Base-by-base conservation (phyloP, 2,329 filamentous ascomycete species). In the Macrophomina phaseolina region DNA sequence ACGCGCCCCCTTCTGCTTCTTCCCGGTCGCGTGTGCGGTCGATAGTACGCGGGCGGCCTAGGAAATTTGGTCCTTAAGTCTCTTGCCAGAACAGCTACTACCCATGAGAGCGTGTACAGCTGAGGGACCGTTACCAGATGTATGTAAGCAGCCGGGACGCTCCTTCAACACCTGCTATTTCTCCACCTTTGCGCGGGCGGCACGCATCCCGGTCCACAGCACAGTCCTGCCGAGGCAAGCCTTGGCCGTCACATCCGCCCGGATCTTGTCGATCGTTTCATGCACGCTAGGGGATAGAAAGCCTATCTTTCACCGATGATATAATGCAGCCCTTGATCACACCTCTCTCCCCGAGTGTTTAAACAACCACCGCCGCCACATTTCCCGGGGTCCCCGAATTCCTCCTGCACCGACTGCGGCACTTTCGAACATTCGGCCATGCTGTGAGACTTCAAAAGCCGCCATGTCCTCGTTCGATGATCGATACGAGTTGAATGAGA, bases 181-280 rank as follows among this genome's bases (percentile, higher is more conserved):
- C 36, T 23, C 23, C 23, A 23, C 38, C 38, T 28, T 12, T 30
- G 48, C 28, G 48, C 48, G 28, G 7, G 48, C 48, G 23, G 48
- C 48, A 18, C 18, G 32, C 14, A n/a, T n/a, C 30, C 51, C 8
- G 30, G 51, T 18, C 51, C 30, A 36, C 51, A 48, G 48, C 4
- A 18, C 23, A 11, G 16, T 51, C 23, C 28, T 18, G 42, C 30
- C 46, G 28, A 8, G 8, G 30, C 56, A 18, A 9, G 34, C 42
- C 56, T 28, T 16, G 42, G 40, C 28, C 9, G 52, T 12, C 38
- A 30, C 23, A 45, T 32, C 28, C 12, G 4, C 34, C 40, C 28
- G 11, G 40, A 48, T 61, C 56, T 46, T 36, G 56, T 48, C 42
- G 42, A 48, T 61, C 40, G 56, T 61, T 61, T 61, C 56, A 61